These are phyloP conservation scores for Debaryomyces nepalensis DNA, from an alignment of 1,139 yeast genomes.

Conservation along the genomic window DNA sequence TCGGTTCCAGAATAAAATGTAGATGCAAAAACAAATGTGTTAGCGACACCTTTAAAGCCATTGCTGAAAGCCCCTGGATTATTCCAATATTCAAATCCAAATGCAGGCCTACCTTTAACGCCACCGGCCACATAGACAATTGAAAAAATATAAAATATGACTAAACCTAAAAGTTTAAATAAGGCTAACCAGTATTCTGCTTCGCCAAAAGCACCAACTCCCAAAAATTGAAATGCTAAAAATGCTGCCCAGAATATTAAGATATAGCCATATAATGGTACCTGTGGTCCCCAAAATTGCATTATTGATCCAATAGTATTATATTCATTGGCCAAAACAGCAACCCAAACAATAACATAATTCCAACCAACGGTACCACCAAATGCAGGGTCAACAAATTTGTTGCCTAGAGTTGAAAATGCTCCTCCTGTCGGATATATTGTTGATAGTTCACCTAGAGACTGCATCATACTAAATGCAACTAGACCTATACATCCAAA, in stretches of 20 bases:
- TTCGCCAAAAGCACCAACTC: conserved; percentile 68
- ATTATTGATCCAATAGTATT: conserved; percentile 57
- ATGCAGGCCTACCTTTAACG: conserved; percentile 53
- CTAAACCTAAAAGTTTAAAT: conserved; percentile 56
- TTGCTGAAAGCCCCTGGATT: conserved; percentile 54
- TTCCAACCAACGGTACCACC: conserved; percentile 68
- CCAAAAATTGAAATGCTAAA: conserved; percentile 57
- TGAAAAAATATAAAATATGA: conserved; percentile 62
- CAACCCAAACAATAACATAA: conserved; percentile 65
- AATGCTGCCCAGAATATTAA: conserved; percentile 60
- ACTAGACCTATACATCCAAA: conserved; percentile 58
- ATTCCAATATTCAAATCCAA: conserved; percentile 56
- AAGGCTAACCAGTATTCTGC: conserved; percentile 68
- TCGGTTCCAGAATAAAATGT: conserved; percentile 65
- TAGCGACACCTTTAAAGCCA: conserved; percentile 72
- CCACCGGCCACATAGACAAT: conserved; percentile 73
- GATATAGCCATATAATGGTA: conserved; percentile 63
- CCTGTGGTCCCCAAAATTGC: conserved; percentile 63
- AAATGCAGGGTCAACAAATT: conserved; percentile 59
- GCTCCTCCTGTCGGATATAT: conserved; percentile 57
- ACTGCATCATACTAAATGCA: conserved; percentile 61
- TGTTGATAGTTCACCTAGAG: conserved; percentile 61
- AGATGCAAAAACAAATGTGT: conserved; percentile 70
- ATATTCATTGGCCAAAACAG: conserved; percentile 64
- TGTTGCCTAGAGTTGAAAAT: conserved; percentile 57